phyloP scores from a whole-genome alignment of 164 flowering plant species.

The Warburgia ugandensis region DNA sequence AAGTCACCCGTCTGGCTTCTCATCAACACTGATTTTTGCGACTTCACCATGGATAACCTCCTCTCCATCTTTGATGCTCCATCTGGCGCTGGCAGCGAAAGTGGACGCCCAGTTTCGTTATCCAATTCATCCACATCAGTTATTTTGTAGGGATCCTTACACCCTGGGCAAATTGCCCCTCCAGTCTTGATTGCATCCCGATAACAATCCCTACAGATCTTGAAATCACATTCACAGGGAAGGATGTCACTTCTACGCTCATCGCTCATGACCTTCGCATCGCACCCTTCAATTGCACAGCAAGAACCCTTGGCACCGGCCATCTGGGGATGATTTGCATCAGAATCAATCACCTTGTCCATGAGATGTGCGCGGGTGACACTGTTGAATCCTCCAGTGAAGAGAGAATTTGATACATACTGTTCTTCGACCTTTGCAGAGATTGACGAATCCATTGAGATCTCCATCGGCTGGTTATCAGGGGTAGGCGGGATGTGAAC shows the following conservation, averaged over 20 bases:
- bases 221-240: slow-evolving; percentile 64
- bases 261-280: slow-evolving; percentile 54
- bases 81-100: slow-evolving; percentile 39
- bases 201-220: slow-evolving; percentile 57
- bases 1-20: slow-evolving; percentile 63
- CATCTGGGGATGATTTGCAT: slow-evolving; percentile 61
- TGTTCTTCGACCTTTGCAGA: slow-evolving; percentile 60
- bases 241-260: slow-evolving; percentile 50
- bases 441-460: slow-evolving; percentile 29
- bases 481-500: slow-evolving; percentile 64
- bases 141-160: slow-evolving; percentile 52
- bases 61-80: slow-evolving; percentile 24
- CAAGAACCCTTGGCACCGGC: slow-evolving; percentile 61
- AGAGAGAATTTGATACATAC: slow-evolving; percentile 56
- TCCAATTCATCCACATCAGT: slow-evolving; percentile 46
- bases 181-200: slow-evolving; percentile 42
- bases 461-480: slow-evolving; percentile 46
- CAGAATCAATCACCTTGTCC: slow-evolving; percentile 63
- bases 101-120: slow-evolving; percentile 17
- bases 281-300: slow-evolving; percentile 44
- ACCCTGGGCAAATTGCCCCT: slow-evolving; percentile 57
- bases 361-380: slow-evolving; percentile 56
- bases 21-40: slow-evolving; percentile 30
- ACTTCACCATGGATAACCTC: slow-evolving; percentile 49
- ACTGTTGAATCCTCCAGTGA: slow-evolving; percentile 62